Evolutionary conservation across 192 early-diverging fungal species (phyloP), one percentile per base, ranked within the genome.

Genomic region (Lobosporangium transversale): DNA sequence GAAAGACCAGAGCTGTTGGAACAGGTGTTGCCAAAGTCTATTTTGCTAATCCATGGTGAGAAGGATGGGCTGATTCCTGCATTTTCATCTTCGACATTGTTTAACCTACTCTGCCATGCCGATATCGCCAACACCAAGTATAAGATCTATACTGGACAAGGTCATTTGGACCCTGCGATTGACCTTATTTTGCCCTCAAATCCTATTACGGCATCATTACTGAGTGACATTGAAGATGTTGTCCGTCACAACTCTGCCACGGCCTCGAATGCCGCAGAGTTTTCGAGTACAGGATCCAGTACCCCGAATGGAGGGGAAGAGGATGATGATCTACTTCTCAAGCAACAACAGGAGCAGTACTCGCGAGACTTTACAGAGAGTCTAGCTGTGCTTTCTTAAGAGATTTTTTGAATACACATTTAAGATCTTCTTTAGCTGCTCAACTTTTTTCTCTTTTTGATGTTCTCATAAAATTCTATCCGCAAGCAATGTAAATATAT

Each of bases 41-140:
- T 67, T n/a, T 36, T 76, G 29, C 57, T 76, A 21, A 67, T 76
- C 58, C 73, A 76, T 56, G 73, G 73, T 21, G 73, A 76, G 43
- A 42, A 67, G 33, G 73, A 76, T 42, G 64, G 73, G 3, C 27
- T 76, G 18, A 62, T 76, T 18, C 73, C 73, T 44, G 63, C 73
- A 0, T 65, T 67, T 31, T 76, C 73, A 4, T 76, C 73, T 6
- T 58, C 66, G 18, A 76, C 73, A 0, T 24, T 76, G 23, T 76
- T 76, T 47, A 55, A 56, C 43, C 26, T 76, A 29, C 64, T 76
- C 4, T 76, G 73, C 23, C 23, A 63, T 31, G 73, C 73, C 23
- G 73, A 76, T 58, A 76, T 76, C 51, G 64, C 63, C 14, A 76
- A 76, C 40, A 76, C 62, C 64, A 76, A 76, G 48, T 76, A 62